Evolutionary conservation across 176 grass and related monocot species (phyloP), one percentile per base, ranked within the genome.

Genomic region (Lolium rigidum): DNA sequence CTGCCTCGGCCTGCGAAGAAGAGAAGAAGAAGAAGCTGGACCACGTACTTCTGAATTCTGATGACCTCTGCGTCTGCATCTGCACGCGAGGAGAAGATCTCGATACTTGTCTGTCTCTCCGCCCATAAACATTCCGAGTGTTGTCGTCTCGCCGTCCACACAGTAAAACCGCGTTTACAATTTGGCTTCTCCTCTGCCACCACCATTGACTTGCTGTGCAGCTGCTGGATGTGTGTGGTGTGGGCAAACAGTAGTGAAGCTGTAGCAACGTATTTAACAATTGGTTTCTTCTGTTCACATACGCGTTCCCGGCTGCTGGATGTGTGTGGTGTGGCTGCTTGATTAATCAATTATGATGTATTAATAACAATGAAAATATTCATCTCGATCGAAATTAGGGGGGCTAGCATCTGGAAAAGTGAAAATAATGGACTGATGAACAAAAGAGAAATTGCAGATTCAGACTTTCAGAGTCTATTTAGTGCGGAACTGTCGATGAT

Each of bases 101-200:
- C 79, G 77, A 90, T 87, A 26, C 68, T 83, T 91, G 91, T 93
- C 91, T 10, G 57, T 9, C 2, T 63, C 22, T 88, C 74, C 86
- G 78, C 91, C 85, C 82, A 88, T 90, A 92, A 92, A 94, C 89
- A 96, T 97, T 94, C 94, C 85, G 70, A 92, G 89, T 84, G 87
- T 59, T 77, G 81, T 66, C 88, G 56, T 70, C 75, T 84, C 85
- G 26, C 5, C 28, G 12, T 39, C 60, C 49, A 13, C 81, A 82
- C 80, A 80, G 66, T 75, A 51, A 26, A 75, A 75, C 47, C 22
- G 77, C 38, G 61, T 79, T 79, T 44, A 61, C 55, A 46, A 46
- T 79, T 79, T 43, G 56, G 77, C 76, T 60, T 15, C 55, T 6
- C 41, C 2, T 51, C 49, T 51, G 49, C 3, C 3, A 13, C 10